phyloP scores from a whole-genome alignment of 1,139 yeast genomes.

The Starmera stellimalicola region DNA sequence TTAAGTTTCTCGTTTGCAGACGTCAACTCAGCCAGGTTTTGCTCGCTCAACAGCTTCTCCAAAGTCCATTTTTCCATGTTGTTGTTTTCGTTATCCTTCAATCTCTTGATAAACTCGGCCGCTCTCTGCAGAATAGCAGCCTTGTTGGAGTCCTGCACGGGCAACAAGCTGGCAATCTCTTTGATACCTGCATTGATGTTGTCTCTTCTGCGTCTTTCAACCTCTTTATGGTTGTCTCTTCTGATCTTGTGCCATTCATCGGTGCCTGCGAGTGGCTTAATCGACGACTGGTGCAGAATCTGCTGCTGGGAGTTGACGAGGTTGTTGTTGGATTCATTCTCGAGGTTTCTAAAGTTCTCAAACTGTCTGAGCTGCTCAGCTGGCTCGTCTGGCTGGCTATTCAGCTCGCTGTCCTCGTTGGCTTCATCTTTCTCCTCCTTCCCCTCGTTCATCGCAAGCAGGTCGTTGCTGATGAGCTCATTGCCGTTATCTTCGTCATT shows the following conservation, averaged over 20 bases:
- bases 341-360: not conserved
- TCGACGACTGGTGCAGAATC: constrained; percentile 10
- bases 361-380: constrained; percentile 1
- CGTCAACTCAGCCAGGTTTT: constrained; percentile 73
- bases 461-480: not conserved
- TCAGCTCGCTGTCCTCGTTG: constrained; percentile 1
- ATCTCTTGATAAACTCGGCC: constrained; percentile 78
- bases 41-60: constrained; percentile 85
- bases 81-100: constrained; percentile 80
- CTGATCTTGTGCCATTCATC: constrained; percentile 87
- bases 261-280: constrained; percentile 46
- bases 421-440: constrained; percentile 8
- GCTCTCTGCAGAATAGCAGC: constrained; percentile 84
- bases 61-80: constrained; percentile 91
- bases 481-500: not conserved
- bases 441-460: constrained; percentile 1
- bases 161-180: constrained; percentile 64
- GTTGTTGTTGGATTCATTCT: constrained; percentile 2
- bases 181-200: constrained; percentile 84
- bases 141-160: constrained; percentile 85
- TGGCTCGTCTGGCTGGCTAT: constrained; percentile 1
- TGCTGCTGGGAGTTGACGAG: constrained; percentile 13
- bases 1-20: constrained; percentile 73
- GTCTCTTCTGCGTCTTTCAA: constrained; percentile 92
- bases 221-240: constrained; percentile 92